Evolutionary conservation across 768 basidiomycete species (phyloP).

Genomic region (Pholiota conissans): DNA sequence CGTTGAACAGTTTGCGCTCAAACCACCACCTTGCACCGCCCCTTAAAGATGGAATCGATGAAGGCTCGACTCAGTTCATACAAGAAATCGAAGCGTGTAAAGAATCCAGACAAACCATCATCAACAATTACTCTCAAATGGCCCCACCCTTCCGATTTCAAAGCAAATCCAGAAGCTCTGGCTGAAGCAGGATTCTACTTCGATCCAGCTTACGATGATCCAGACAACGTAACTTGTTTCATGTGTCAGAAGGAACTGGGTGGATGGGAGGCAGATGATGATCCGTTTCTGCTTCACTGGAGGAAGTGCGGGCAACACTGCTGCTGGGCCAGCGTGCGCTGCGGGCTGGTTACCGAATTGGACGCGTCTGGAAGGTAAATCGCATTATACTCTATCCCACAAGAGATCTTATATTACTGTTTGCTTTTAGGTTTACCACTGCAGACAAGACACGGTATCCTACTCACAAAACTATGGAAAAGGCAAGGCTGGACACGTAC

Average conservation of each 20-base stretch:
- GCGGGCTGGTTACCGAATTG: conserved; percentile 61
- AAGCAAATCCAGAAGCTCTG: conserved; percentile 71
- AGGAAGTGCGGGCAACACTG: conserved; percentile 64
- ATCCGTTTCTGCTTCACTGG: conserved; percentile 85
- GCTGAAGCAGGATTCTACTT: conserved; percentile 92
- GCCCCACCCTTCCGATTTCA: conserved; percentile 68
- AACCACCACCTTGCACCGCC: conserved; percentile 6
- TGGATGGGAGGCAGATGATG: conserved; percentile 84
- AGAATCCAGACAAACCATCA: conserved; percentile 50
- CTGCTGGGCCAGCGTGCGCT: conserved; percentile 81
- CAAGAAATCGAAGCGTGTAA: conserved; percentile 59
- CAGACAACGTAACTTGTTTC: conserved; percentile 82
- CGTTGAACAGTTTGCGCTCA: conserved; percentile 15
- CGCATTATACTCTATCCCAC: neutral
- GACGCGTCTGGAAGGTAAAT: conserved; percentile 58
- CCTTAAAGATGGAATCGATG: conserved; percentile 48
- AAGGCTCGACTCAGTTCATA: conserved; percentile 70
- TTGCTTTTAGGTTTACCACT: conserved; percentile 52
- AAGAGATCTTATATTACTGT: neutral
- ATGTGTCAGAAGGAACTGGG: conserved; percentile 79
- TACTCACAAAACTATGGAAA: conserved; percentile 65
- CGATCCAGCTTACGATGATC: conserved; percentile 63
- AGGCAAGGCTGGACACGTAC: conserved; percentile 71
- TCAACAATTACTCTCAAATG: conserved; percentile 60
- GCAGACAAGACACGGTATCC: conserved; percentile 64